Base-by-base conservation (phyloP, 2,329 filamentous ascomycete genomes). In the Pseudogymnoascus sp. region DNA sequence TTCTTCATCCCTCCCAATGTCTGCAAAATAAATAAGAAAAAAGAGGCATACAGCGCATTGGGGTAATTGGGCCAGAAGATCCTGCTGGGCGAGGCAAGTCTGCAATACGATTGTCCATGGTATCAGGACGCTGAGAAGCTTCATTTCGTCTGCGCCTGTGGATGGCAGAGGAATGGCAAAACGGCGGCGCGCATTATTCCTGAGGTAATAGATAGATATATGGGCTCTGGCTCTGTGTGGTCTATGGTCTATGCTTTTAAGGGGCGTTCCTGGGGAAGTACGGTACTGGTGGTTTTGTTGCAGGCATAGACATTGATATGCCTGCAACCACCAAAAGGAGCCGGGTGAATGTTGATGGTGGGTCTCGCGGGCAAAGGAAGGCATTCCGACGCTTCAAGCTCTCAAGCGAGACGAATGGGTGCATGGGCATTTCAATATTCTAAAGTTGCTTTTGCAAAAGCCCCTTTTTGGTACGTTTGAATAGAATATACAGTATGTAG, bases 201-300 rank as follows among this genome's bases (percentile, higher is more conserved):
- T 38, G 26, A 26, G 56, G 33, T 15, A 58, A 15, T 58, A 15
- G n/a, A 35, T 58, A 23, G 23, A 58, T 58, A 58, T 58, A 58
- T 23, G 33, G 26, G 18, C 18, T 38, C 18, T 7, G 30, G n/a
- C n/a, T n/a, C n/a, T n/a, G n/a, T n/a, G n/a, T n/a, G n/a, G n/a
- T n/a, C n/a, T 23, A 18, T 58, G 26, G 18, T 12, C 34, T 35
- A 13, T 23, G 28, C 33, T 21, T 21, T 26, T 58, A 26, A 58
- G 56, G 26, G 56, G 56, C 2, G 10, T 58, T 58, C 33, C 3
- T 10, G 2, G 56, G 28, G 56, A 37, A 58, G 30, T 35, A n/a
- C 30, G 2, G 30, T 8, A 38, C 28, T 37, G 19, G 4, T 56
- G 10, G 19, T 13, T 38, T 38, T 7, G 8, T 38, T 38, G 15